Base-by-base conservation (phyloP, 2,329 filamentous ascomycete species). In the Sclerotinia trifoliorum region DNA sequence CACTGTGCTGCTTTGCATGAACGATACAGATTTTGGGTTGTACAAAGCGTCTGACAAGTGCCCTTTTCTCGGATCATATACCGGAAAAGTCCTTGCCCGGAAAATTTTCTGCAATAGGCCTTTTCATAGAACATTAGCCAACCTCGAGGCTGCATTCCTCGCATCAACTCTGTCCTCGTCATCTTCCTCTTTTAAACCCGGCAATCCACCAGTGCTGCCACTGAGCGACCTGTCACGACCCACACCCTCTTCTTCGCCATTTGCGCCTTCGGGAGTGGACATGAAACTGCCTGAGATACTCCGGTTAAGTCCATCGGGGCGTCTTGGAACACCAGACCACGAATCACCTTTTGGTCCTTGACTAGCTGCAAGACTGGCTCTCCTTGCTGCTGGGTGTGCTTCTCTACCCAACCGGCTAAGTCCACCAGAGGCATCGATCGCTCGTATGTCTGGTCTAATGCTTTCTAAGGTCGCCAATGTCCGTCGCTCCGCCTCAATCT, bases 281-380 rank as follows among this genome's bases (percentile, higher is more conserved):
- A 89, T 86, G 71, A 91, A 85, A 77, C 88, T 91, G 60, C 90
- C 88, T 67, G 90, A 93, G 72, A 94, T 84, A 77, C 89, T 94
- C 74, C 93, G 86, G 76, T 86, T 90, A 67, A 93, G 80, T n/a
- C 88, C 89, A 74, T 96, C 92, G 42, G 89, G 74, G 57, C 75
- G 88, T 70, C 95, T 86, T 48, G 94, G 92, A 39, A 97, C 93
- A 68, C 95, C 95, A 75, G 93, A 97, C 95, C 95, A 99, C 21
- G 95, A 90, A 79, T 99, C 95, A n/a, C 95, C 95, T 81, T 96
- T 96, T 62, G 95, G 94, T 0, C 95, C 95, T 80, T 99, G 95
- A 75, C 91, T 95, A 58, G 92, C 91, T 21, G 92, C 91, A 73
- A 97, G 80, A 79, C 88, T 94, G 35, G 89, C 81, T 70, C 94